Conservation (phyloP, 179 eudicot genomes). For the Gypsophila paniculata region DNA sequence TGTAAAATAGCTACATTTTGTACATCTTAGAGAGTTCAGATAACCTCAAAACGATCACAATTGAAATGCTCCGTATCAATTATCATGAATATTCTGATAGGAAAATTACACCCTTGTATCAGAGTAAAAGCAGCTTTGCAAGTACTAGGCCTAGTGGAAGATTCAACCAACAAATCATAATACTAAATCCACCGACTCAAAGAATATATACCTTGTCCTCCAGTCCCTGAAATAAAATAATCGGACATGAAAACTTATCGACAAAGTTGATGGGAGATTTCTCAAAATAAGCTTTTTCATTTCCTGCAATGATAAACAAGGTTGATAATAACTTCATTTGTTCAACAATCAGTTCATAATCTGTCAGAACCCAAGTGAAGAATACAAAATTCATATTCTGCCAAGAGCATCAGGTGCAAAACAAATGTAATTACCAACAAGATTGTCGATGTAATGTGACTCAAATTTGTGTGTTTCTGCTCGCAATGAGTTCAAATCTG, state of each 20-base stretch:
- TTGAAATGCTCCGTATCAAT: not conserved
- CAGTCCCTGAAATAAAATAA: constrained; percentile 86
- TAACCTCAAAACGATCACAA: not conserved
- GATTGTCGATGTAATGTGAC: constrained; percentile 73
- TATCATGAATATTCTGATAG: not conserved
- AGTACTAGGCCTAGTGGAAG: not conserved
- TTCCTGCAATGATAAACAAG: constrained; percentile 43
- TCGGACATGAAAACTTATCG: constrained; percentile 82
- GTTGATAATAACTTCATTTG: constrained; percentile 4
- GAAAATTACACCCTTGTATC: not conserved
- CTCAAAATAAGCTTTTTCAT: constrained; percentile 60
- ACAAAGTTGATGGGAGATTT: constrained; percentile 86
- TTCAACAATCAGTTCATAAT: not conserved
- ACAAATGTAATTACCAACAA: constrained; percentile 59
- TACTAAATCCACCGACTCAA: not conserved
- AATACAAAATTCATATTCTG: constrained; percentile 4
- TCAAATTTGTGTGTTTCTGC: constrained; percentile 93
- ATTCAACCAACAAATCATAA: not conserved
- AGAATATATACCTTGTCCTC: constrained; percentile 72
- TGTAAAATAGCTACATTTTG: not conserved
- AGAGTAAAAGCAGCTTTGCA: not conserved
- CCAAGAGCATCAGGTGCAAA: constrained; percentile 1
- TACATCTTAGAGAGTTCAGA: not conserved
- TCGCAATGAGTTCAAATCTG: constrained; percentile 62
- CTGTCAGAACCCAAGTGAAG: constrained; percentile 2